Evolutionary conservation across 768 basidiomycete genomes (phyloP).

Genomic region (Serpula lacrymans): DNA sequence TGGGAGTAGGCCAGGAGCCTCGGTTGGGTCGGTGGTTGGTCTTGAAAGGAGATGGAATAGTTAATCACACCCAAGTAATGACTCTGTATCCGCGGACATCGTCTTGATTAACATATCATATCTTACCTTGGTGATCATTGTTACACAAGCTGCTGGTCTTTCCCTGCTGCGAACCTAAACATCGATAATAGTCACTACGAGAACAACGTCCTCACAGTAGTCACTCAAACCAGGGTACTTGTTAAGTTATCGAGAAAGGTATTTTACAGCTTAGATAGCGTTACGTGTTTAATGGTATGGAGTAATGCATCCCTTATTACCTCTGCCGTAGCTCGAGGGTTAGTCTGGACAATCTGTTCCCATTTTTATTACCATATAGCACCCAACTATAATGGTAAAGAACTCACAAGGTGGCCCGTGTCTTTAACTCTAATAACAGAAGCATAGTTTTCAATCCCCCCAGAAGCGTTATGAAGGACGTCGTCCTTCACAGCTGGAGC

Average conservation of each 20-base stretch:
- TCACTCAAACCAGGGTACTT: too few species aligned
- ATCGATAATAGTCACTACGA: too few species aligned
- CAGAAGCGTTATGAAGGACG: constrained; percentile 31
- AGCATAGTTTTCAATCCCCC: constrained; percentile 34
- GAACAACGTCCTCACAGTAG: too few species aligned
- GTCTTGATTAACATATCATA: too few species aligned
- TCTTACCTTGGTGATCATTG: too few species aligned
- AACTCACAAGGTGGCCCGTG: constrained; percentile 42
- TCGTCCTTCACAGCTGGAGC: constrained; percentile 33
- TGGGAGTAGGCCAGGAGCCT: constrained; percentile 84
- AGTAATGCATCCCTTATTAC: background rate
- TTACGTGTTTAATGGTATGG: too few species aligned
- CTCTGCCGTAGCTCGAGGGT: background rate
- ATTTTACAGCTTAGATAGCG: too few species aligned
- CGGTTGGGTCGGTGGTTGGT: constrained; percentile 87
- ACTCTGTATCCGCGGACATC: constrained; percentile 45
- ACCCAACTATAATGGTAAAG: background rate
- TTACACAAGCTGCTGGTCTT: too few species aligned
- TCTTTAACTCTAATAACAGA: constrained; percentile 36
- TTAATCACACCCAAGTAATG: constrained; percentile 71
- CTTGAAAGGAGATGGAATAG: constrained; percentile 63
- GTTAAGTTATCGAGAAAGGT: too few species aligned
- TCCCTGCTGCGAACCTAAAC: too few species aligned
- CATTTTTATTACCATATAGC: background rate
- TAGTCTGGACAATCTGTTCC: background rate